Evolutionary conservation across 1,284 basidiomycete genomes (phyloP).

Genomic region (Ganoderma lingzhi): DNA sequence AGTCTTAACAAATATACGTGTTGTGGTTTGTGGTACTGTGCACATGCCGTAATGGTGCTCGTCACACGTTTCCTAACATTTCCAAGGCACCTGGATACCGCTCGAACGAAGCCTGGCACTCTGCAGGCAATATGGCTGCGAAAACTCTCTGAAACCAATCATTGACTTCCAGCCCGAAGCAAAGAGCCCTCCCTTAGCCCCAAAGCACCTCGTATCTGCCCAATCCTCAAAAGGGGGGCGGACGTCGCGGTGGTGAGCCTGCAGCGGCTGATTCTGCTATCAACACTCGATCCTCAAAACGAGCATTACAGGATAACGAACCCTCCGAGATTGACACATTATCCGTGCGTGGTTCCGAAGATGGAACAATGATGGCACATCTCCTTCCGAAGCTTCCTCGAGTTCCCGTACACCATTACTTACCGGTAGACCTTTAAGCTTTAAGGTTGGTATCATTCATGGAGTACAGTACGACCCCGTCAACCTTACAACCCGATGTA

Average conservation of each 20-base stretch:
- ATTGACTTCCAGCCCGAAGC: constrained; percentile 94
- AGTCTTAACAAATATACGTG: neutral
- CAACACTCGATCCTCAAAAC: constrained; percentile 62
- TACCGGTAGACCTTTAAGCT: no score
- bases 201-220: constrained; percentile 90
- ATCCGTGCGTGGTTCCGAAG: constrained; percentile 75
- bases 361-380: constrained; percentile 86
- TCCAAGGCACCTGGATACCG: constrained; percentile 96
- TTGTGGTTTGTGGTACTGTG: neutral
- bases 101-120: constrained; percentile 89
- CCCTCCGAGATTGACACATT: constrained; percentile 65
- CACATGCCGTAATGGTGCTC: neutral
- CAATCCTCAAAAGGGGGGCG: constrained; percentile 61
- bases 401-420: constrained; percentile 91
- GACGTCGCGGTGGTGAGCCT: constrained; percentile 53
- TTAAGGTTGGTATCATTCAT: no score
- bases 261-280: constrained; percentile 55
- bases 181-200: constrained; percentile 94
- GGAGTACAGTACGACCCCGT: no score
- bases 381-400: constrained; percentile 85
- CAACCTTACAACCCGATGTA: no score
- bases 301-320: constrained; percentile 49
- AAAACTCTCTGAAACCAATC: constrained; percentile 88
- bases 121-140: constrained; percentile 95
- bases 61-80: neutral